Evolutionary conservation across 2,329 filamentous ascomycete species (phyloP).

Genomic region (Penicillium brasilianum): DNA sequence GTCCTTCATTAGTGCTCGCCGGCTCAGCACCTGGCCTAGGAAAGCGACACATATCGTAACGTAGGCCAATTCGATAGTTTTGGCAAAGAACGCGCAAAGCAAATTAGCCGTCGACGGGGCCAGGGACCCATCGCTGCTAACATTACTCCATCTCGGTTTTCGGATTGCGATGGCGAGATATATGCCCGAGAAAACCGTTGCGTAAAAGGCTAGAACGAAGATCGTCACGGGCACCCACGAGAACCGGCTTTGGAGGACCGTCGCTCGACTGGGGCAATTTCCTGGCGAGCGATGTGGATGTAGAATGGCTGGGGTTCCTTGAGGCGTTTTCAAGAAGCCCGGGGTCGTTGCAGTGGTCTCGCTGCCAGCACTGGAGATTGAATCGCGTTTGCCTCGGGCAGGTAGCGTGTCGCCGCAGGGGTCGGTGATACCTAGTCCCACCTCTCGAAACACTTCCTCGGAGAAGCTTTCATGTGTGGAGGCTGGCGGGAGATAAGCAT

Average conservation of each 20-base stretch:
- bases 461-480: conserved; percentile 22
- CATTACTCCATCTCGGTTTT: conserved; percentile 64
- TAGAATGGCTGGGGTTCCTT: conserved; percentile 14
- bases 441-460: conserved; percentile 25
- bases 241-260: conserved; percentile 38
- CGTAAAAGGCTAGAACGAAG: conserved; percentile 45
- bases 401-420: conserved; percentile 16
- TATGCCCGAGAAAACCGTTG: conserved; percentile 49
- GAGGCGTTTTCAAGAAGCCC: conserved; percentile 21
- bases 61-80: conserved; percentile 77
- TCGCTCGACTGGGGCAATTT: conserved; percentile 38
- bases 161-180: conserved; percentile 67
- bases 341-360: conserved; percentile 10
- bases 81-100: conserved; percentile 72
- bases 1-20: conserved; percentile 66
- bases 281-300: conserved; percentile 9
- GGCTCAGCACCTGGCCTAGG: conserved; percentile 74
- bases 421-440: conserved; percentile 29
- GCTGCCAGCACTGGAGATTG: conserved; percentile 9
- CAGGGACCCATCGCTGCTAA: conserved; percentile 57
- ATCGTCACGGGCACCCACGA: conserved; percentile 44
- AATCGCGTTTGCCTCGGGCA: conserved; percentile 5
- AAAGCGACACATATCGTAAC: conserved; percentile 78
- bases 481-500: conserved; percentile 14
- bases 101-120: conserved; percentile 68